These are phyloP conservation scores for Aspergillus sp. DNA, from an alignment of 2,329 filamentous ascomycete species.

Conservation along the genomic window DNA sequence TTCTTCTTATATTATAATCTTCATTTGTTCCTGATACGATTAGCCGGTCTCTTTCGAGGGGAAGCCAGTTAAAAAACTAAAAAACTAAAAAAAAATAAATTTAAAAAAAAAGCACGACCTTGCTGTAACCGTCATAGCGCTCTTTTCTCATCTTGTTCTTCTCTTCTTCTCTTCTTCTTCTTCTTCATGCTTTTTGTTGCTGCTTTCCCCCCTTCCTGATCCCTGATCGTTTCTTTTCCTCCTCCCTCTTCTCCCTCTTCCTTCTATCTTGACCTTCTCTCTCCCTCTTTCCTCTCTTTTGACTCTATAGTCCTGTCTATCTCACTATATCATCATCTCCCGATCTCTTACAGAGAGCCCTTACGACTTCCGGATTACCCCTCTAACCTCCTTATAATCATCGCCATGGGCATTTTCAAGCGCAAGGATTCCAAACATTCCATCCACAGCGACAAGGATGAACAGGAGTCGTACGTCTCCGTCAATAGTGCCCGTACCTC, in stretches of 20 bases:
- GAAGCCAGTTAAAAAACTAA: neutral
- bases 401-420: conserved; percentile 39
- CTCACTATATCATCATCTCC: neutral
- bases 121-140: neutral
- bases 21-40: neutral
- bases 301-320: conserved; percentile 4
- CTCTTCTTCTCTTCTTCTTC: too few species aligned
- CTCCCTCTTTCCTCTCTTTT: conserved; percentile 1
- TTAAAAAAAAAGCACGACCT: neutral
- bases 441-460: conserved; percentile 30
- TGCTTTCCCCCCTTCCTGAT: too few species aligned
- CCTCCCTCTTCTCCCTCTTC: conserved; percentile 2
- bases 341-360: too few species aligned
- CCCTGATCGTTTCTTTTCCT: neutral
- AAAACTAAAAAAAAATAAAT: conserved; percentile 1
- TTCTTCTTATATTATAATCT: neutral
- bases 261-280: conserved; percentile 6
- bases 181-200: too few species aligned
- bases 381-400: neutral
- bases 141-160: neutral
- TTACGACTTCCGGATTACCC: neutral
- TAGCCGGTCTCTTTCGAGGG: neutral
- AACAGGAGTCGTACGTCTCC: conserved; percentile 31
- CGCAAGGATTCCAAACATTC: conserved; percentile 38
- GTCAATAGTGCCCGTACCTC: conserved; percentile 38